Base-by-base conservation (phyloP, 257 asterid genomes). In the Ocimum tenuiflorum region DNA sequence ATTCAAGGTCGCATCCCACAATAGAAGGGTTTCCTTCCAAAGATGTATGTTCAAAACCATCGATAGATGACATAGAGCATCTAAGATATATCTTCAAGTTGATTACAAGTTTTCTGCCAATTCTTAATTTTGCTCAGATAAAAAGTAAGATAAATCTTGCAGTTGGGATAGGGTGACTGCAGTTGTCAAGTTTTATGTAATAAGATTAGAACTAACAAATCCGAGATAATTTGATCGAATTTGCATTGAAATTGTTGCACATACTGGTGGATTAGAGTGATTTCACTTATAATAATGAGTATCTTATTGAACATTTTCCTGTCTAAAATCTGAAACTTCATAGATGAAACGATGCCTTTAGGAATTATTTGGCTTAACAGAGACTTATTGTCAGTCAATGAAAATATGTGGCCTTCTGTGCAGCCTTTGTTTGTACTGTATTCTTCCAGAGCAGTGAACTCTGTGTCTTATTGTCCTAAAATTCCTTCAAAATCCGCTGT, bases 1-100 rank as follows among this genome's bases (percentile, higher is more conserved):
- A 86, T 77, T 73, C 95, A 45, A 79, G 91, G 83, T 64, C 81
- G 83, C 81, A 60, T 73, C 87, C 83, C 36, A 42, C 81, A 3
- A 64, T 82, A 7, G 88, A 88, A 75, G 89, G 81, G 3, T 86
- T 77, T 69, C 83, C 91, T 55, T 56, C 89, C 63, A 89, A 91
- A 79, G 90, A 85, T 54, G 98, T 88, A 83, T 80, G 95, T 72
- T 38, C 73, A 46, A 33, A 13, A 52, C 20, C 73, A 38, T 59
- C 33, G 51, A 31, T 39, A 58, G 6, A 15, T 66, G 7, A 4
- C 31, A 20, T 46, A 1, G 9, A 23, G 3, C 23, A 3, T 31
- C 33, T 20, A 3, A 8, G 13, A 27, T 31, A n/a, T 23, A 22
- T 42, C 41, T 58, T 59, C 31, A 27, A 10, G 33, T 36, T 38